Base-by-base conservation (phyloP, 257 asterid genomes). In the Mitragyna speciosa region DNA sequence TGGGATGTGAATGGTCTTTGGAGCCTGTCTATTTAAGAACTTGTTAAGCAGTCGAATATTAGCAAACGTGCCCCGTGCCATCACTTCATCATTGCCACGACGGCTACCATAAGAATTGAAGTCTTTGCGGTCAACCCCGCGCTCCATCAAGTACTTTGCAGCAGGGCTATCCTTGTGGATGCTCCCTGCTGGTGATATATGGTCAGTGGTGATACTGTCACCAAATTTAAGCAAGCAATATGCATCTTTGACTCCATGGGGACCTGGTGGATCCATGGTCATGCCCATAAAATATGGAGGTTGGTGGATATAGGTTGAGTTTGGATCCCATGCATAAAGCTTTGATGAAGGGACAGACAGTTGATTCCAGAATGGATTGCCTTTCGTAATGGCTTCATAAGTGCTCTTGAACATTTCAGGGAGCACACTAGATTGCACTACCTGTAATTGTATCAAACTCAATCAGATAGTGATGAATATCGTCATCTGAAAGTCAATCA, bases 51-150 rank as follows among this genome's bases (percentile, higher is more conserved):
- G 92, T 9, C 98, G 88, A 67, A 93, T 95, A 79, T 95, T 93
- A 56, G 98, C 99, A 76, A 95, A 95, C 73, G 99, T 93, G 63
- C 99, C 98, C 88, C 99, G 89, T 54, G 98, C 95, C 99, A 95
- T 95, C 70, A 93, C 88, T 83, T 95, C 98, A 86, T 95, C 99
- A 77, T 95, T 95, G 72, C 99, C 99, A 82, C 98, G 96, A 43
- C 99, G 96, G 73, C 99, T 93, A 59, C 99, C 99, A 72, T 95
- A 95, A 72, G 97, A 93, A 86, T 95, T 95, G 84, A 95, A 95
- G 80, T 95, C 97, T 87, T 73, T 93, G n/a, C 93, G 85, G 70
- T 95, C 94, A 78, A 95, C 98, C 12, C 99, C 99, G 61, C 85
- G 93, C 49, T 93, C 98, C 82, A 91, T 81, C 82, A 95, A 88